Evolutionary conservation across 2,329 filamentous ascomycete species (phyloP).

Genomic region (Zasmidium cellare): DNA sequence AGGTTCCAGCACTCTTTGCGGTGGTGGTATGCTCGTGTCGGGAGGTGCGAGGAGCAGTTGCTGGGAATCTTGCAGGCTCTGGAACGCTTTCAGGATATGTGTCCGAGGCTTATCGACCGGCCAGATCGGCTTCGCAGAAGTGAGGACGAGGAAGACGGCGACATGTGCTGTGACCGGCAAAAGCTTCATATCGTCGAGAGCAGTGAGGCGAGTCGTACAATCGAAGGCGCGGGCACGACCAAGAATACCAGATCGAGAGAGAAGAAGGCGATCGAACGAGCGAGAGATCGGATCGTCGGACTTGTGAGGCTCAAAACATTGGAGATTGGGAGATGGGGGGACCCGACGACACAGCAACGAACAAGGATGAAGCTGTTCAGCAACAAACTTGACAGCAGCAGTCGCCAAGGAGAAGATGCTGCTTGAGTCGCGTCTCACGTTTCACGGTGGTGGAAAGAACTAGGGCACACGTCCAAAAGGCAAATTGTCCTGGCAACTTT

Average conservation of each 20-base stretch:
- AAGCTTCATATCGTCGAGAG: neutral
- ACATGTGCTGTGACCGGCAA: neutral
- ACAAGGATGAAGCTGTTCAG: too few species aligned
- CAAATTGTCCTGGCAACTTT: neutral
- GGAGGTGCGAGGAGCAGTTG: conserved; percentile 9
- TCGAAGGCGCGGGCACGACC: neutral
- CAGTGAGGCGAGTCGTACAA: neutral
- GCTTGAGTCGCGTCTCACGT: neutral
- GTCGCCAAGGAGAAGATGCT: too few species aligned
- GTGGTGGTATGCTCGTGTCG: conserved; percentile 1
- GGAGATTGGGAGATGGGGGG: too few species aligned
- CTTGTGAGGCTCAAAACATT: too few species aligned
- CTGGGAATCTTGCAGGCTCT: neutral
- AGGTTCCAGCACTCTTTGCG: neutral
- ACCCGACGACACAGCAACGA: too few species aligned
- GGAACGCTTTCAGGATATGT: neutral
- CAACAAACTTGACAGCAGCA: too few species aligned
- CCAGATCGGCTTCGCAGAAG: conserved; percentile 2
- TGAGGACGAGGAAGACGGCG: neutral
- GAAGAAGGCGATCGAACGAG: neutral
- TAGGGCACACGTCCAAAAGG: neutral
- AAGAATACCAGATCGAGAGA: neutral
- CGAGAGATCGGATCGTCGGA: too few species aligned
- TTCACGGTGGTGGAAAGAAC: neutral
- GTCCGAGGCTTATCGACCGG: neutral